phyloP scores from a whole-genome alignment of 495 filamentous ascomycete genomes.

The Mytilinidion resinicola region DNA sequence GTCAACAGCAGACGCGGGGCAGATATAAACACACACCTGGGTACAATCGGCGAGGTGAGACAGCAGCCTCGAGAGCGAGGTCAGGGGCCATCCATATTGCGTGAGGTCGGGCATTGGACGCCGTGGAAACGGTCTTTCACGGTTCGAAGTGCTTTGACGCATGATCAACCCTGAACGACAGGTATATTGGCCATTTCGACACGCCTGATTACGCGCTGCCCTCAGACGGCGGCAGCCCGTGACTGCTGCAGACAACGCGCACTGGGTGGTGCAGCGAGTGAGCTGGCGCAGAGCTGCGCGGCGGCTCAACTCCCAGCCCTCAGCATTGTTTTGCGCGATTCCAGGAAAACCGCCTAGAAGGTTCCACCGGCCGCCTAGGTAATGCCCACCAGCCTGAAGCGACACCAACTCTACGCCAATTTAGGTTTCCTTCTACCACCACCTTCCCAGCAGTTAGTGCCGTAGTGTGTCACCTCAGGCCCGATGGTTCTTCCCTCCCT shows the following conservation, averaged over 20 bases:
- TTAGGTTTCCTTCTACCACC: not conserved
- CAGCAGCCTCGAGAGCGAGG: too few relatives aligned
- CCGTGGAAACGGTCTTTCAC: too few relatives aligned
- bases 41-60: too few relatives aligned
- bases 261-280: conserved; percentile 2
- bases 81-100: too few relatives aligned
- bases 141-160: too few relatives aligned
- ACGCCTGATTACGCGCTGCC: not conserved
- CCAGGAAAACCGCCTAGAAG: not conserved
- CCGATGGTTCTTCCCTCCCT: conserved; percentile 25
- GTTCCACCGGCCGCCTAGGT: not conserved
- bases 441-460: conserved; percentile 1
- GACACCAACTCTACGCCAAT: conserved; percentile 4
- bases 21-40: too few relatives aligned
- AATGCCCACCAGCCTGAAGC: not conserved
- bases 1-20: too few relatives aligned
- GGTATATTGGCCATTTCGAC: too few relatives aligned
- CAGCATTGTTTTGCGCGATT: not conserved
- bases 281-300: conserved; percentile 1
- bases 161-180: too few relatives aligned
- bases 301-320: not conserved
- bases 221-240: conserved; percentile 1
- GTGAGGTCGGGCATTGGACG: too few relatives aligned
- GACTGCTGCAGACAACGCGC: not conserved
- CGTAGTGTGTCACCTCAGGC: conserved; percentile 1